Percentiles rank a stretch among this genome's conserved stretches.
Conservation (phyloP, 1,139 yeast species). For the Geotrichum citri-aurantii region DNA sequence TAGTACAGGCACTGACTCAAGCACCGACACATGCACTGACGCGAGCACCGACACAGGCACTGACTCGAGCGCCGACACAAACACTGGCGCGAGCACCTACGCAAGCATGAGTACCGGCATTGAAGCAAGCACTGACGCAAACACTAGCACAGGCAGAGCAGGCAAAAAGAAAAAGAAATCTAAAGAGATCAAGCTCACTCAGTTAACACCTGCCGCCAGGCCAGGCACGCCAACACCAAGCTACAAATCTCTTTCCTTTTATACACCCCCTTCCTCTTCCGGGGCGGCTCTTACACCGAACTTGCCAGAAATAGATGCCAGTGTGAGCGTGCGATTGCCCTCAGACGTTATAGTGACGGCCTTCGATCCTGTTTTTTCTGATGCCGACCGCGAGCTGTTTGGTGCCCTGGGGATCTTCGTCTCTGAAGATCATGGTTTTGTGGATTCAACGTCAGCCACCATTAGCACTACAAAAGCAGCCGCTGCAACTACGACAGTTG, state of each 20-base stretch:
- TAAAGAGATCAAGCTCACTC: neutral
- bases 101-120: neutral
- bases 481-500: constrained; percentile 17
- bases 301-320: neutral
- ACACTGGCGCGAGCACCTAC: neutral
- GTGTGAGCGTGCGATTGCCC: neutral
- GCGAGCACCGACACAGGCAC: too few species aligned
- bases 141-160: neutral
- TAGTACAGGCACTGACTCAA: neutral
- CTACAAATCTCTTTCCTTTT: neutral
- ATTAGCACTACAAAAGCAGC: too few species aligned
- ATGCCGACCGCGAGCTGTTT: constrained; percentile 39
- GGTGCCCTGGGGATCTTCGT: constrained; percentile 30
- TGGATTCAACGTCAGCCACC: neutral
- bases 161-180: neutral
- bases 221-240: neutral
- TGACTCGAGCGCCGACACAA: neutral
- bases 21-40: neutral
- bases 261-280: neutral
- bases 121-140: too few species aligned
- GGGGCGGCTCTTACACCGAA: neutral
- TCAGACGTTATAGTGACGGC: constrained; percentile 37
- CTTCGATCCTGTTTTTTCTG: constrained; percentile 60
- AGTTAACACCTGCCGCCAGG: neutral
- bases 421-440: constrained; percentile 21